Evolutionary conservation across 2,329 filamentous ascomycete species (phyloP).

Genomic region (Penicillium corylophilum): DNA sequence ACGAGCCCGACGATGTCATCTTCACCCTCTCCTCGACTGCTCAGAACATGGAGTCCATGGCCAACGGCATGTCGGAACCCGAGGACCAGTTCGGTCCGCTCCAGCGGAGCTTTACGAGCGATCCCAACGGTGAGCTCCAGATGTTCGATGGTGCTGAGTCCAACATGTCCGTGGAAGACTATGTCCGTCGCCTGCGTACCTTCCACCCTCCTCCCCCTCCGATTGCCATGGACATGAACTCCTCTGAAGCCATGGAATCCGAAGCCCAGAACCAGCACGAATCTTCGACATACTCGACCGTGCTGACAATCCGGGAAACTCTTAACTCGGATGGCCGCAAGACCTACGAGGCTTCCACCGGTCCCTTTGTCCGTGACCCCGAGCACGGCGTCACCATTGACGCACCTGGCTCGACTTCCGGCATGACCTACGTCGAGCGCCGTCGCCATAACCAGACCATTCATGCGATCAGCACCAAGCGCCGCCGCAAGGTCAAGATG

Average conservation of each 20-base stretch:
- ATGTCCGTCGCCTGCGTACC: constrained; percentile 70
- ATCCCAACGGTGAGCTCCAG: constrained; percentile 41
- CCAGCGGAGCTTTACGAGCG: constrained; percentile 25
- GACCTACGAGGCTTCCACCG: constrained; percentile 52
- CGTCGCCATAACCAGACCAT: constrained; percentile 62
- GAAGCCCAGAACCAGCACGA: constrained; percentile 38
- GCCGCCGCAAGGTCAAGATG: constrained; percentile 95
- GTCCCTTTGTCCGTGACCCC: constrained; percentile 48
- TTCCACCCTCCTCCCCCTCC: constrained; percentile 85
- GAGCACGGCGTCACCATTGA: constrained; percentile 49
- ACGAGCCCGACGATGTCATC: constrained; percentile 58
- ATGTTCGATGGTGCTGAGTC: constrained; percentile 57
- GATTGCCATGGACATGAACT: constrained; percentile 49
- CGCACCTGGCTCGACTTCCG: constrained; percentile 50
- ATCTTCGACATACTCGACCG: constrained; percentile 47
- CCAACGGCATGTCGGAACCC: constrained; percentile 33
- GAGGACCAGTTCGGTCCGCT: constrained; percentile 36
- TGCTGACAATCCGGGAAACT: constrained; percentile 54
- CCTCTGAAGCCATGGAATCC: constrained; percentile 35
- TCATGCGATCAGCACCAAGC: constrained; percentile 83
- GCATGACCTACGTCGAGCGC: constrained; percentile 63
- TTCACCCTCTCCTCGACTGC: constrained; percentile 59
- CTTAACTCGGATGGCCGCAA: constrained; percentile 51
- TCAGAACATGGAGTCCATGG: constrained; percentile 43
- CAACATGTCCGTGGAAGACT: constrained; percentile 66